Evolutionary conservation across 371 early-diverging fungal genomes (phyloP), one percentile per base, ranked within the genome.

Genomic region (Mucor circinelloides): DNA sequence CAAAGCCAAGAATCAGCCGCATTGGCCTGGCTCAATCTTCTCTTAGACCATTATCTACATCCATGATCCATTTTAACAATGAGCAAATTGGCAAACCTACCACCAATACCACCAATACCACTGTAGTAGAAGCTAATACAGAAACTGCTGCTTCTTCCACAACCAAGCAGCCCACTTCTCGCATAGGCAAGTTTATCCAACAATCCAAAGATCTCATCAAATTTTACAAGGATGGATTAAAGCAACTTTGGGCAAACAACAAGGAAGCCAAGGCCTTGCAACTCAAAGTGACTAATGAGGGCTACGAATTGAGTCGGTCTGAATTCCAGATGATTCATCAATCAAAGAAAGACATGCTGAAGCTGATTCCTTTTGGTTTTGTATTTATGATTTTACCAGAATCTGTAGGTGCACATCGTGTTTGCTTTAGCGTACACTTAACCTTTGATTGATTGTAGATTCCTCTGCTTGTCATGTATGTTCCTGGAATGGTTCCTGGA

Each of bases 211-310:
- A 79, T 23, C 58, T 83, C 6, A 59, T 81, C 19, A 55, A 46
- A 12, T 83, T 84, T 58, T 90, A 88, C 70, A 87, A 88, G 70
- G 78, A 87, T 58, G 90, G 90, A 0, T 63, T 88, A 10, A 86
- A 88, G 60, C 62, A 78, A 23, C 69, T 90, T 2, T 90, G 87
- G 84, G 73, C 70, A n/a, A 88, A 90, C 62, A 76, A 82, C 44
- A 82, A 84, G 56, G 58, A 66, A 44, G 76, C 76, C 21, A 77
- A 81, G 36, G 74, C 67, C 0, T 63, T 84, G 12, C 56, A 65
- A 21, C 61, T 58, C n/a, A 75, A 75, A 34, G 75, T 83, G 0
- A 36, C 71, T 19, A 72, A 82, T 8, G 76, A 81, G 31, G 85
- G 83, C 30, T 71, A 85, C 52, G 57, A 64, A 15, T 63, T 87